Percentiles rank a stretch among this genome's conserved stretches.
phyloP scores from a whole-genome alignment of 371 early-diverging fungal genomes.

The Apophysomyces variabilis region DNA sequence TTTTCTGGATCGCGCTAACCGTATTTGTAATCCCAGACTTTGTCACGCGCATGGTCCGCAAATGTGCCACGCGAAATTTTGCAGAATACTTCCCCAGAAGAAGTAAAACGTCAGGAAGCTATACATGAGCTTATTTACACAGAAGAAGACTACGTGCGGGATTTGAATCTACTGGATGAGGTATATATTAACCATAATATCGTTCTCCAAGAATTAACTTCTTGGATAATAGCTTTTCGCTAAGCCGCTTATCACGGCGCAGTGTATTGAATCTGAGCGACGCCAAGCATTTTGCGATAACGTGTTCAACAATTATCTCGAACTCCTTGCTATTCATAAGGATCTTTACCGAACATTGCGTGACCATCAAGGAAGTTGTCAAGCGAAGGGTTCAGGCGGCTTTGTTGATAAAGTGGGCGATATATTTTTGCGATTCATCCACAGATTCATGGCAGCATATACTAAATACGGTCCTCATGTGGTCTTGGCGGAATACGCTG shows the following conservation, averaged over 20 bases:
- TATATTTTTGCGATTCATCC: constrained; percentile 71
- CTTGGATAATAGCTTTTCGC: constrained; percentile 24
- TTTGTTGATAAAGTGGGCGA: constrained; percentile 84
- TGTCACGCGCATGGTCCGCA: constrained; percentile 65
- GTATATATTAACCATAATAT: constrained; percentile 12
- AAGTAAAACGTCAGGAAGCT: constrained; percentile 89
- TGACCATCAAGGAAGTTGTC: constrained; percentile 62
- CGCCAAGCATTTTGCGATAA: constrained; percentile 69
- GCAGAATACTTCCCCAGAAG: constrained; percentile 69
- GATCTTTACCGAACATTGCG: constrained; percentile 67
- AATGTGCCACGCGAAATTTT: constrained; percentile 73
- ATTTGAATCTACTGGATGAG: constrained; percentile 53
- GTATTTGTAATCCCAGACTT: constrained; percentile 25
- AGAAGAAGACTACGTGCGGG: constrained; percentile 89
- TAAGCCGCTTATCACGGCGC: constrained; percentile 28
- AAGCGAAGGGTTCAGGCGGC: constrained; percentile 44
- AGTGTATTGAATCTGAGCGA: constrained; percentile 55
- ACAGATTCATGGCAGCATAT: constrained; percentile 69
- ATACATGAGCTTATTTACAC: constrained; percentile 91
- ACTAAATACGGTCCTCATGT: constrained; percentile 86
- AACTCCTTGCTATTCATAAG: constrained; percentile 71
- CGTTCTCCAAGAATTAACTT: background rate
- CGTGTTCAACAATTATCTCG: constrained; percentile 82
- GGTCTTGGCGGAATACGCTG: constrained; percentile 72
- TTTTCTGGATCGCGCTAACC: background rate